Base-by-base conservation (phyloP, 192 early-diverging fungal species). In the Phycomyces nitens region DNA sequence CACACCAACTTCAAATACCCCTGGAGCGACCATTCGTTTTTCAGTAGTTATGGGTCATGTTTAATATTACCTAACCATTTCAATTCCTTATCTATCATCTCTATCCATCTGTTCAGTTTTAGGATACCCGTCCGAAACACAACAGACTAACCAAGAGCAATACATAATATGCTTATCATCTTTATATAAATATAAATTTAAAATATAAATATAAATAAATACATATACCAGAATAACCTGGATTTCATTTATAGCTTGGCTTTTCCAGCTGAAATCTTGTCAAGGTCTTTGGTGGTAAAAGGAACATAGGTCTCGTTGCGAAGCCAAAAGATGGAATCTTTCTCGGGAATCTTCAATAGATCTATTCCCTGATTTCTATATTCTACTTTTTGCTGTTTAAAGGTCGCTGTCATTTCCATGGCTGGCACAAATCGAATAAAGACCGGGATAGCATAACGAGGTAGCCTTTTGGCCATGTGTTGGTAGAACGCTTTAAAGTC, bases 361-460 rank as follows among this genome's bases (percentile, higher is more conserved):
- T 82, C 68, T 34, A 82, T 77, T 5, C 80, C 80, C 44, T 82
- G 72, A 1, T 72, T 73, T 20, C 76, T 65, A 44, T 71, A 69
- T 34, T 75, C 67, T 12, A 79, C 80, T 60, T 82, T 82, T 47
- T 73, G 70, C 53, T 79, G 80, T 52, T 82, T 82, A 55, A 79
- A 82, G 0, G 80, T 82, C 24, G 75, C 80, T 8, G 80, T 82
- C 16, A 78, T 68, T 42, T 77, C 77, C 73, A 82, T 75, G 21
- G 65, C 61, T 14, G 74, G 64, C 5, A 82, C 67, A 42, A 88
- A 71, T 22, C 88, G 75, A 22, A 89, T 62, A 52, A 87, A 89
- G 4, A 84, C 64, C 0, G 87, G 88, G 14, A 88, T 69, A 21
- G 88, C 88, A 70, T 88, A 89, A 14, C 69, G 66, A 2, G 88